phyloP scores from a whole-genome alignment of 352 stramenopile species.

The Globisporangium spiculum region DNA sequence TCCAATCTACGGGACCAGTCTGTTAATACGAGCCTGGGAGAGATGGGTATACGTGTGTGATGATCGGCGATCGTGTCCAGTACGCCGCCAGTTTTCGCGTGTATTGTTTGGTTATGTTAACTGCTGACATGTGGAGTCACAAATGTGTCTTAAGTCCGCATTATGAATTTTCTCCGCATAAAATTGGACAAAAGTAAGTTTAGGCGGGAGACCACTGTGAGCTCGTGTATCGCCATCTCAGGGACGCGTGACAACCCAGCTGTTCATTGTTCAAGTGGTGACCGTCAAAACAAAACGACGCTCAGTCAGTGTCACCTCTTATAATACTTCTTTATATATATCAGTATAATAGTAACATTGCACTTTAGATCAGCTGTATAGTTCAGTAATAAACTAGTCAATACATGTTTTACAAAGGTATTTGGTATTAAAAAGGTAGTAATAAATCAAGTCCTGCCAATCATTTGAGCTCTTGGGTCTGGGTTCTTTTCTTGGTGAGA shows the following conservation, averaged over 20 bases:
- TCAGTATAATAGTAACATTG: not conserved
- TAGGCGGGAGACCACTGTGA: not conserved
- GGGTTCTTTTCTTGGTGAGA: not conserved
- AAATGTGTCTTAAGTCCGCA: too few relatives aligned
- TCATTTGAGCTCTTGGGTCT: not conserved
- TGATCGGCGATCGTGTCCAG: too few relatives aligned
- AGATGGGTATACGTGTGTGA: too few relatives aligned
- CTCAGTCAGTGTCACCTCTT: not conserved
- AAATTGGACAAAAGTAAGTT: not conserved
- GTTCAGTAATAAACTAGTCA: too few relatives aligned
- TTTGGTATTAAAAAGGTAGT: not conserved
- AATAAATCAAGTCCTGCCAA: not conserved
- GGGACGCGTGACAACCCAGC: not conserved
- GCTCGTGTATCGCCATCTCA: not conserved
- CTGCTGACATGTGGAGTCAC: too few relatives aligned
- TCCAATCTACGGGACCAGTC: too few relatives aligned
- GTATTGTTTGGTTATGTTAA: too few relatives aligned
- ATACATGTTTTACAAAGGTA: too few relatives aligned
- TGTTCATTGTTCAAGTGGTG: not conserved
- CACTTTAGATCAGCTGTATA: too few relatives aligned
- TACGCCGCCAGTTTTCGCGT: too few relatives aligned
- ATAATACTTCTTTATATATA: not conserved
- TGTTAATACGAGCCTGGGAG: too few relatives aligned
- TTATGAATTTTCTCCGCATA: too few relatives aligned
- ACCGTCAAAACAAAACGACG: not conserved